A percentile compares a stretch with the other conserved stretches of the same genome.
Conservation (phyloP, 495 filamentous ascomycete genomes). For the Neurospora sp. region DNA sequence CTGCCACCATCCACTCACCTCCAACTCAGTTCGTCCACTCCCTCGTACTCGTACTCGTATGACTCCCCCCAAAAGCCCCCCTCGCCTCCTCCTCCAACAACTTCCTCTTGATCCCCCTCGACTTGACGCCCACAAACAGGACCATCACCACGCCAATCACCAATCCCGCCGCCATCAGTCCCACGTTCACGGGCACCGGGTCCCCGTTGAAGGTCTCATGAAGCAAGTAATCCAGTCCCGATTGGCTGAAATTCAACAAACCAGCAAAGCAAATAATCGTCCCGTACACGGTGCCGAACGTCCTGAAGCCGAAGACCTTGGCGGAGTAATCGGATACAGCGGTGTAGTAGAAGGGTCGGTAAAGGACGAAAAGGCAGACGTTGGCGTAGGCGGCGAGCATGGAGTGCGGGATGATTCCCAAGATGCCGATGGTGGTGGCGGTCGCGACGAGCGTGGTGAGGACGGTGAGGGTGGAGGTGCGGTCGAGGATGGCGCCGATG, state of each 20-base stretch:
- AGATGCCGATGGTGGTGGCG: slow-evolving; percentile 67
- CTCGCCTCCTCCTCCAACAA: slow-evolving; percentile 30
- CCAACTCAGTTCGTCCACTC: background rate
- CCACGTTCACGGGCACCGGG: slow-evolving; percentile 69
- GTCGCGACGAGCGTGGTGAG: slow-evolving; percentile 61
- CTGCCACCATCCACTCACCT: too few species aligned
- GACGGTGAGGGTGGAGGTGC: slow-evolving; percentile 60
- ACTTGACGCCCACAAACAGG: slow-evolving; percentile 42
- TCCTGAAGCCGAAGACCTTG: slow-evolving; percentile 93
- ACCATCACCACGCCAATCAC: slow-evolving; percentile 50
- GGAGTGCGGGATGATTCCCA: slow-evolving; percentile 61
- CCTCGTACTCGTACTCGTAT: background rate
- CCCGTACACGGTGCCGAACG: slow-evolving; percentile 95
- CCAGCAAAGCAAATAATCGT: slow-evolving; percentile 84
- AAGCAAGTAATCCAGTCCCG: slow-evolving; percentile 69
- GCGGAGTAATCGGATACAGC: slow-evolving; percentile 75
- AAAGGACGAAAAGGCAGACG: slow-evolving; percentile 68
- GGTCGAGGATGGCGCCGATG: slow-evolving; percentile 75
- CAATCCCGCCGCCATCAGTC: slow-evolving; percentile 50
- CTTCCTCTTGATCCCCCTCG: slow-evolving; percentile 20
- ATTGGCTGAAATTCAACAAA: slow-evolving; percentile 78
- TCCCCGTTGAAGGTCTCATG: slow-evolving; percentile 60
- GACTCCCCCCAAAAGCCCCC: slow-evolving; percentile 13
- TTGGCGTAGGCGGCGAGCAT: slow-evolving; percentile 64
- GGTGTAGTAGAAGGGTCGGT: slow-evolving; percentile 69